Conservation (phyloP, 768 basidiomycete genomes). For the Fibroporia radiculosa region DNA sequence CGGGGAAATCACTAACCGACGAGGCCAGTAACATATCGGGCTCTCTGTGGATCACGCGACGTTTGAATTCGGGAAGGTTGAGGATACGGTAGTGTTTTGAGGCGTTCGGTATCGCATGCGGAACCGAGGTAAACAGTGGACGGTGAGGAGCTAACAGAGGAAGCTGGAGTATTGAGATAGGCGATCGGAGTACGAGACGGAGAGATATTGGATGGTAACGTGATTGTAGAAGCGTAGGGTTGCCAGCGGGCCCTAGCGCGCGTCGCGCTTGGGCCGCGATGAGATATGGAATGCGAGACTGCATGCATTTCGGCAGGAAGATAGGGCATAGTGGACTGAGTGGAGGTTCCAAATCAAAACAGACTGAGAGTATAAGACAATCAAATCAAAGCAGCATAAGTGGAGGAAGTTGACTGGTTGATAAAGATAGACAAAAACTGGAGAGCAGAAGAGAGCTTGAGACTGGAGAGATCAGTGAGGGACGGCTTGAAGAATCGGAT, state of each 20-base stretch:
- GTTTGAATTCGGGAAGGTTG: slow-evolving; percentile 29
- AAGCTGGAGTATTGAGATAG: slow-evolving; percentile 53
- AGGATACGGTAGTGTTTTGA: slow-evolving; percentile 19
- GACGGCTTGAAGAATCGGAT: slow-evolving; percentile 19
- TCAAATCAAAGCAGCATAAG: slow-evolving; percentile 19
- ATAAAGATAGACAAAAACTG: slow-evolving; percentile 14
- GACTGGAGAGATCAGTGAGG: not conserved
- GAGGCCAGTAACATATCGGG: slow-evolving; percentile 57
- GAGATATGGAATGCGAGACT: slow-evolving; percentile 48
- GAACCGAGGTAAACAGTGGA: slow-evolving; percentile 25
- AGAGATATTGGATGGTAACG: slow-evolving; percentile 30
- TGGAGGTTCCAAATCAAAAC: slow-evolving; percentile 12
- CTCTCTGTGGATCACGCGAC: slow-evolving; percentile 43
- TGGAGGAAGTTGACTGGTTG: slow-evolving; percentile 10
- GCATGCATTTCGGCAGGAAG: slow-evolving; percentile 29
- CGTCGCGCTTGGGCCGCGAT: slow-evolving; percentile 57
- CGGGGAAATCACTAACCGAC: slow-evolving; percentile 48
- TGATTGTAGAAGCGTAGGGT: slow-evolving; percentile 52
- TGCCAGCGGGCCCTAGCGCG: slow-evolving; percentile 75
- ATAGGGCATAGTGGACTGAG: slow-evolving; percentile 11
- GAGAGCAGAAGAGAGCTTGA: not conserved
- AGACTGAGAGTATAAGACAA: slow-evolving; percentile 7
- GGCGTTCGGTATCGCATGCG: slow-evolving; percentile 27
- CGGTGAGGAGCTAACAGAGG: slow-evolving; percentile 42
- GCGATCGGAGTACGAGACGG: slow-evolving; percentile 27